Evolutionary conservation across 495 filamentous ascomycete genomes (phyloP), one percentile per base, ranked within the genome.

Genomic region (Hypoxylon subgilvum): DNA sequence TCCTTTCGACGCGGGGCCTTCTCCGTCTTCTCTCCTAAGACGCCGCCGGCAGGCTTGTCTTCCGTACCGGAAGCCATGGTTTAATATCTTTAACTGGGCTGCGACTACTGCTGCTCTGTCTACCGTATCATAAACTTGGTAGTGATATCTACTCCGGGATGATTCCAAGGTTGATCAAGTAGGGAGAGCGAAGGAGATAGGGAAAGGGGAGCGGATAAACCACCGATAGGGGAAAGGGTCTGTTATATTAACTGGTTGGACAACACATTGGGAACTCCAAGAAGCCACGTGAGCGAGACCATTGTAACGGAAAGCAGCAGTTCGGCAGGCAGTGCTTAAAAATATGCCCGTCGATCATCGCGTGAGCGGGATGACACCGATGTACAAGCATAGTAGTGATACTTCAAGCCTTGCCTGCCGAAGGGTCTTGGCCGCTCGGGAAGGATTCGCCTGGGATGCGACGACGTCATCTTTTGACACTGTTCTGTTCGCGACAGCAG

Each of bases 321-420:
- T 28, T 57, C 59, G 25, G 19, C 30, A 32, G 43, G 42, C 48
- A 49, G 27, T 45, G 31, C 32, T 43, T 30, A 3, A 12, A 52
- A 57, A 57, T 42, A 44, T 6, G 53, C 31, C 60, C 19, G 60
- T 45, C 52, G 52, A 63, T 63, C 60, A 58, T 49, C 38, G 53
- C 53, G 53, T 50, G 49, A 47, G 13, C 22, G 36, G 18, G 44
- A 9, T 14, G 43, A 49, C 32, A 48, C 3, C 36, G 17, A 35
- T 57, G 48, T 52, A 49, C n/a, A n/a, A n/a, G 44, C 27, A 58
- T 40, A 43, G 35, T 21, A 32, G 12, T 8, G 23, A 18, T 40
- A 45, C 41, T 27, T 48, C 17, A 14, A 58, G 60, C 43, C 48
- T 58, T 48, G 52, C 53, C 58, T 48, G 60, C 23, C 18, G 22